Conservation (phyloP, 2,329 filamentous ascomycete species). For the Aspergillus alliaceus region DNA sequence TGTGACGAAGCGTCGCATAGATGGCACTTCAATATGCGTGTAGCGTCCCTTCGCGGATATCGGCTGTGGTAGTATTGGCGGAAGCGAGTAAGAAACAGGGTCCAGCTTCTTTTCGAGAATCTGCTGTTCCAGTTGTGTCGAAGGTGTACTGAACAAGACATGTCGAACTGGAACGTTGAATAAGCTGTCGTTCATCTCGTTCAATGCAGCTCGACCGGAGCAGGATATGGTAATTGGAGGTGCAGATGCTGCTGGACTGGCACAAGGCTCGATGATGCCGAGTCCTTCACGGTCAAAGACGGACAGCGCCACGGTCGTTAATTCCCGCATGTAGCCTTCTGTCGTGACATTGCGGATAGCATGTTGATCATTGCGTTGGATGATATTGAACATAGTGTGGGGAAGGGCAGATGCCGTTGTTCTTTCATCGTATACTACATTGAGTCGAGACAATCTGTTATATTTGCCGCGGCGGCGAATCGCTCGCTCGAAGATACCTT, state of each 20-base stretch:
- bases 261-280: constrained; percentile 76
- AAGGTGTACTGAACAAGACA: constrained; percentile 66
- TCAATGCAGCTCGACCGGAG: constrained; percentile 62
- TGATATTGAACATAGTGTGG: constrained; percentile 80
- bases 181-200: constrained; percentile 67
- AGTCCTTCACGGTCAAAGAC: constrained; percentile 71
- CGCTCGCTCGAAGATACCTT: constrained; percentile 72
- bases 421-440: constrained; percentile 68
- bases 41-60: constrained; percentile 80
- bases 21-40: constrained; percentile 88
- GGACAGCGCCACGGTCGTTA: constrained; percentile 75
- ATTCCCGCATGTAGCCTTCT: constrained; percentile 69
- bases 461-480: constrained; percentile 54
- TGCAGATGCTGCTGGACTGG: constrained; percentile 74
- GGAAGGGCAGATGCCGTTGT: constrained; percentile 65
- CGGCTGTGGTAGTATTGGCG: constrained; percentile 75
- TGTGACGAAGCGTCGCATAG: constrained; percentile 96
- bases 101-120: constrained; percentile 74
- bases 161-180: constrained; percentile 79
- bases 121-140: constrained; percentile 65
- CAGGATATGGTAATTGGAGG: constrained; percentile 82
- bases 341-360: constrained; percentile 68
- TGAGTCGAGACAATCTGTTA: constrained; percentile 65
- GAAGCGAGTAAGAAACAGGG: constrained; percentile 51
- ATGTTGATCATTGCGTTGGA: constrained; percentile 65